phyloP scores from a whole-genome alignment of 1,139 yeast genomes.

The Nakaseomyces nivariensis region DNA sequence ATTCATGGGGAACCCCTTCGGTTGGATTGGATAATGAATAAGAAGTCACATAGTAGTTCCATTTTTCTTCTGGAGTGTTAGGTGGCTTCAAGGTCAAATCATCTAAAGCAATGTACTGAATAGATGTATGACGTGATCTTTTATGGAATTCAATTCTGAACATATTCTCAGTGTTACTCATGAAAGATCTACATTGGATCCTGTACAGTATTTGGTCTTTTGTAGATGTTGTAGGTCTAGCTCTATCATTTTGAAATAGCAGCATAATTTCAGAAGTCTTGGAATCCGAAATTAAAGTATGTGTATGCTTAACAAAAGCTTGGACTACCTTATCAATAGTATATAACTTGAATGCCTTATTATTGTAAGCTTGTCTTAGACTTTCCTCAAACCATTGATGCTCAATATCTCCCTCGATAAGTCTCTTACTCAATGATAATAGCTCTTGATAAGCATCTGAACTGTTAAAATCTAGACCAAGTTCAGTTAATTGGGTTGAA shows the following conservation, averaged over 20 bases:
- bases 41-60: slow-evolving; percentile 89
- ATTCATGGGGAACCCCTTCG: slow-evolving; percentile 87
- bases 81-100: slow-evolving; percentile 79
- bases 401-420: slow-evolving; percentile 86
- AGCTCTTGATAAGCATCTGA: slow-evolving; percentile 71
- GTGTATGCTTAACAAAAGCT: slow-evolving; percentile 83
- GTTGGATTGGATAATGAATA: slow-evolving; percentile 94
- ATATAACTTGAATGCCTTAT: slow-evolving; percentile 83
- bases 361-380: slow-evolving; percentile 87
- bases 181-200: slow-evolving; percentile 72
- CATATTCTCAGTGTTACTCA: slow-evolving; percentile 83
- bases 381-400: slow-evolving; percentile 96
- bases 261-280: slow-evolving; percentile 74
- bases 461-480: slow-evolving; percentile 62
- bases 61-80: slow-evolving; percentile 64
- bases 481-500: slow-evolving; percentile 70
- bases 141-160: slow-evolving; percentile 73
- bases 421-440: slow-evolving; percentile 56
- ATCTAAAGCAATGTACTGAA: slow-evolving; percentile 79
- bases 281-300: slow-evolving; percentile 65
- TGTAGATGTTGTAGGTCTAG: slow-evolving; percentile 47
- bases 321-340: slow-evolving; percentile 91
- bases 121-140: slow-evolving; percentile 42
- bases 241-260: slow-evolving; percentile 74
- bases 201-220: slow-evolving; percentile 86